Evolutionary conservation across 2,329 filamentous ascomycete genomes (phyloP).

Genomic region (Diatrype stigma): DNA sequence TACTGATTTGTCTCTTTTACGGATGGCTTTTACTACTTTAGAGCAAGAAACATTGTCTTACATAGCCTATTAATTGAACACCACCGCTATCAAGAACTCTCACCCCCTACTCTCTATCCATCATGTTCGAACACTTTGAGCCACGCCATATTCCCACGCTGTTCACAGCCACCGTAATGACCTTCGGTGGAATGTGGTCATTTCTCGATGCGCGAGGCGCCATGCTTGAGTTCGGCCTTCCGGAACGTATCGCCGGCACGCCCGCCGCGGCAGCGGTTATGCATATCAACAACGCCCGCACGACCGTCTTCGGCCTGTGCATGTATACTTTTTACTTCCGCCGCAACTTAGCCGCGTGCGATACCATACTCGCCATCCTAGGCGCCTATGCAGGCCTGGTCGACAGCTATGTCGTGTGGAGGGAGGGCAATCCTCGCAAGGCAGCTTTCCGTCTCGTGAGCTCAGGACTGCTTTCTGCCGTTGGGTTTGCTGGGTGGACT

Average conservation of each 20-base stretch:
- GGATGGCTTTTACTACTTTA: no score
- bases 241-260: conserved; percentile 13
- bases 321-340: conserved; percentile 18
- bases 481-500: conserved; percentile 8
- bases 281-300: conserved; percentile 16
- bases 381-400: conserved; percentile 22
- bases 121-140: conserved; percentile 10
- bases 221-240: conserved; percentile 24
- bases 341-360: conserved; percentile 11
- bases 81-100: neutral
- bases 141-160: conserved; percentile 11
- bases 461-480: conserved; percentile 11
- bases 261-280: conserved; percentile 17
- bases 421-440: conserved; percentile 12
- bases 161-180: conserved; percentile 13
- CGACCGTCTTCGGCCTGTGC: conserved; percentile 18
- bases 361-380: conserved; percentile 19
- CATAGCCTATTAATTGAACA: neutral
- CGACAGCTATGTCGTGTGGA: conserved; percentile 24
- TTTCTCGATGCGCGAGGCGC: conserved; percentile 14
- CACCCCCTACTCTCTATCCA: neutral
- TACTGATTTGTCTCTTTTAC: no score
- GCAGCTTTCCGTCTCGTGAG: conserved; percentile 17
- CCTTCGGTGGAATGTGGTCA: conserved; percentile 23
- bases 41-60: neutral